Percentiles rank a stretch among this genome's conserved stretches.
These are phyloP conservation scores for Hypoxylon rubiginosum DNA, from an alignment of 2,329 filamentous ascomycete species.

Conservation along the genomic window DNA sequence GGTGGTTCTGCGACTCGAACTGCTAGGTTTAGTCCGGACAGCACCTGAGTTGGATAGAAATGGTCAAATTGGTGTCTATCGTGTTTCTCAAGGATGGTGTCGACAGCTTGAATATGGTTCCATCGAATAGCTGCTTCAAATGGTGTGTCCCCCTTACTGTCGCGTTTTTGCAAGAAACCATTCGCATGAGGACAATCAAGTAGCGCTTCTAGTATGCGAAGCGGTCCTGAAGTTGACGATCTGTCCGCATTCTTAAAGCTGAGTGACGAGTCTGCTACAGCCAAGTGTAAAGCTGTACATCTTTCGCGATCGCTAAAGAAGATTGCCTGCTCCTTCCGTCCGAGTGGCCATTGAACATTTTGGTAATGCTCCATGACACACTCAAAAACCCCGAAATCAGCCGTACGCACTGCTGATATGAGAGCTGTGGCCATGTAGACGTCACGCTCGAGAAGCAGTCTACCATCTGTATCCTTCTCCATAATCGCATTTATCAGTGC, in stretches of 20 bases:
- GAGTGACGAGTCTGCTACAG: slow-evolving; percentile 27
- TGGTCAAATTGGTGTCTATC: slow-evolving; percentile 14
- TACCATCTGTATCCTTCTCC: slow-evolving; percentile 19
- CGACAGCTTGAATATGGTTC: slow-evolving; percentile 33
- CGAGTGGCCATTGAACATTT: slow-evolving; percentile 12
- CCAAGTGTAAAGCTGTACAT: slow-evolving; percentile 27
- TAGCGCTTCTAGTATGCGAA: slow-evolving; percentile 28
- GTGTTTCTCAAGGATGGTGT: slow-evolving; percentile 28
- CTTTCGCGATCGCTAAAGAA: slow-evolving; percentile 21
- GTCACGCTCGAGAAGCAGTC: slow-evolving; percentile 20
- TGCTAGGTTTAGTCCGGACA: slow-evolving; percentile 25
- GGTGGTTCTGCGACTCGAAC: slow-evolving; percentile 15
- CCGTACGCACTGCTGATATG: slow-evolving; percentile 31
- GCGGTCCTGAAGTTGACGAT: slow-evolving; percentile 16
- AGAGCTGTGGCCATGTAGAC: slow-evolving; percentile 27
- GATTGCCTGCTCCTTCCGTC: slow-evolving; percentile 21
- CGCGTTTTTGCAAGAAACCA: slow-evolving; percentile 12
- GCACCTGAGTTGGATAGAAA: slow-evolving; percentile 22
- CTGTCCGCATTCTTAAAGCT: slow-evolving; percentile 20
- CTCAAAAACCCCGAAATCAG: slow-evolving; percentile 28
- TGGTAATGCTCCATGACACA: slow-evolving; percentile 29
- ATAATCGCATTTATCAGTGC: slow-evolving; percentile 32
- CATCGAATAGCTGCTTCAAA: slow-evolving; percentile 30
- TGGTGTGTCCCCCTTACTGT: slow-evolving; percentile 27
- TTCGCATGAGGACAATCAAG: slow-evolving; percentile 26